Conservation (phyloP, 257 asterid genomes). For the Jacaranda copaia region DNA sequence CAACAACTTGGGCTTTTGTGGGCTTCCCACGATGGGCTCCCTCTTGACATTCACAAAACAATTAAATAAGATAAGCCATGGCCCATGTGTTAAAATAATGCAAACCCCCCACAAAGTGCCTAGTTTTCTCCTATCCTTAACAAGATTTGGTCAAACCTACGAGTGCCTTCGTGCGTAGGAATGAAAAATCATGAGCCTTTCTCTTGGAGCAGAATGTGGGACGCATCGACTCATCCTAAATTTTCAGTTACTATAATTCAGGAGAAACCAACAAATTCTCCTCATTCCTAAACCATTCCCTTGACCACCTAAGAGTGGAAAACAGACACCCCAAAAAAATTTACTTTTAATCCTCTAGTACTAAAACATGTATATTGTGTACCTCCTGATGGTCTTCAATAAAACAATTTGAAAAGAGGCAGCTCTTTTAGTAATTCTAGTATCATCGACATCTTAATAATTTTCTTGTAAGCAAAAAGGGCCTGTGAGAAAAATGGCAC, state of each 20-base stretch:
- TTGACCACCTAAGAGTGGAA: background rate
- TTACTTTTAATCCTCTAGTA: background rate
- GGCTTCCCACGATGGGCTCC: too few species aligned
- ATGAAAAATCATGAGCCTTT: constrained; percentile 14
- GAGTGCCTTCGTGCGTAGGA: constrained; percentile 31
- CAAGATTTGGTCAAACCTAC: constrained; percentile 29
- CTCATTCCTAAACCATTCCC: background rate
- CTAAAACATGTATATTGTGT: too few species aligned
- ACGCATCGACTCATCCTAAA: background rate
- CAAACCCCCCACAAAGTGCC: background rate
- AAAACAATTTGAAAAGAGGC: background rate
- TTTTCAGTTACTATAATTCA: constrained; percentile 46
- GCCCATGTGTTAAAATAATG: background rate
- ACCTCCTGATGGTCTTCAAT: background rate
- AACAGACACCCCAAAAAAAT: background rate
- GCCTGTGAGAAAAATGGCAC: constrained; percentile 41
- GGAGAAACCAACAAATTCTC: constrained; percentile 46
- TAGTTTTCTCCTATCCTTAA: constrained; percentile 28
- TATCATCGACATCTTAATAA: background rate
- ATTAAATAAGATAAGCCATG: background rate
- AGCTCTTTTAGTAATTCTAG: background rate
- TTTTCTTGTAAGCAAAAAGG: background rate
- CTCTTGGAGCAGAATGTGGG: constrained; percentile 18
- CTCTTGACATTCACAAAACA: background rate
- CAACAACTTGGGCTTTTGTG: too few species aligned